phyloP scores from a whole-genome alignment of 2,329 filamentous ascomycete species.

The Monosporascus sp. region DNA sequence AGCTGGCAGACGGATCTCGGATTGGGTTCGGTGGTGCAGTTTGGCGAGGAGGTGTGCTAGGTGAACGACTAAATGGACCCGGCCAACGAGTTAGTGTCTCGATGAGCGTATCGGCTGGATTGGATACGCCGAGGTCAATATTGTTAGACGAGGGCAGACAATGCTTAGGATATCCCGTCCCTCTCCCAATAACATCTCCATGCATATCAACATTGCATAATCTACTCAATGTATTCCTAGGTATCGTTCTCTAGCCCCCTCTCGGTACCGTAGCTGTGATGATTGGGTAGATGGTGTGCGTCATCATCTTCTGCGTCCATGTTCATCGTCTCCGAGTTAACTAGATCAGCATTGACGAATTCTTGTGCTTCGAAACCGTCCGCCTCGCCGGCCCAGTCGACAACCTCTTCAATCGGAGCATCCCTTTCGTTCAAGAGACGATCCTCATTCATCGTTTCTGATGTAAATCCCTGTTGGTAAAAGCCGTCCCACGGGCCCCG shows the following conservation, averaged over 20 bases:
- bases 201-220: neutral
- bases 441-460: neutral
- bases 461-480: neutral
- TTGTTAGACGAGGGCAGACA: neutral
- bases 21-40: neutral
- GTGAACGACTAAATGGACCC: neutral
- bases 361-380: neutral
- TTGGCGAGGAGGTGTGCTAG: neutral
- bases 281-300: neutral
- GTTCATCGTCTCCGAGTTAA: neutral
- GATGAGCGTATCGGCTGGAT: neutral
- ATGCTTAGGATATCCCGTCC: neutral
- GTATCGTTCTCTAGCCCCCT: neutral
- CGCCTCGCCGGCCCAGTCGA: neutral
- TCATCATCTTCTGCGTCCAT: neutral
- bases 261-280: neutral
- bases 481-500: neutral
- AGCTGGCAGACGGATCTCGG: neutral
- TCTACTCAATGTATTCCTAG: neutral
- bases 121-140: neutral
- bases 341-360: too few relatives aligned
- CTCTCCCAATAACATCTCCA: neutral
- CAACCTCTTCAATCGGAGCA: neutral
- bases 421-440: neutral
- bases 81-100: neutral